Percentiles rank a stretch among this genome's conserved stretches.
These are phyloP conservation scores for Penicillium cosmopolitanum DNA, from an alignment of 495 filamentous ascomycete species.

Conservation along the genomic window DNA sequence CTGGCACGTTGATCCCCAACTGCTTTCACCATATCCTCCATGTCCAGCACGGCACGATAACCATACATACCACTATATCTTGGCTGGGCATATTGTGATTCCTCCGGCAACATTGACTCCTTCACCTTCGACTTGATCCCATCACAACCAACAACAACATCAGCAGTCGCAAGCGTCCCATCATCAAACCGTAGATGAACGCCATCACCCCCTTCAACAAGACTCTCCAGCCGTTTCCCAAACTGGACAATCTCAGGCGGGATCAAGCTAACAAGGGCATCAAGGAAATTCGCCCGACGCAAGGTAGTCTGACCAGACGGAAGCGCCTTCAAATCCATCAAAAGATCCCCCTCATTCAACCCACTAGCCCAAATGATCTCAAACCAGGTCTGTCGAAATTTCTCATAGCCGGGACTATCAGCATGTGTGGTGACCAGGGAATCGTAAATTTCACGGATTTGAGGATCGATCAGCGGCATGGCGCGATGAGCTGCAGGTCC, in stretches of 20 bases:
- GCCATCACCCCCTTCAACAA: constrained; percentile 22
- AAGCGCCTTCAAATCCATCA: constrained; percentile 38
- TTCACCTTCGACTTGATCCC: constrained; percentile 58
- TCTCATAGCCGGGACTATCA: constrained; percentile 33
- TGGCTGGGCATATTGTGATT: constrained; percentile 37
- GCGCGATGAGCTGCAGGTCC: constrained; percentile 61
- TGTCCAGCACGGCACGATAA: constrained; percentile 64
- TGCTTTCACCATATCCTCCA: constrained; percentile 55
- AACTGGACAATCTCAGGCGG: constrained; percentile 46
- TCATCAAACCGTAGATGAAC: constrained; percentile 37
- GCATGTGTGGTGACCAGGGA: constrained; percentile 35
- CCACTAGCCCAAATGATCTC: constrained; percentile 33
- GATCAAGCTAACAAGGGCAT: constrained; percentile 59
- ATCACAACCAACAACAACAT: constrained; percentile 61
- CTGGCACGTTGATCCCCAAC: constrained; percentile 55
- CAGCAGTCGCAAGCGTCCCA: constrained; percentile 32
- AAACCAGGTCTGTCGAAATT: constrained; percentile 30
- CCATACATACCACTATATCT: constrained; percentile 56
- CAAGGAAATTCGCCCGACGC: constrained; percentile 62
- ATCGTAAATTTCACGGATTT: constrained; percentile 38
- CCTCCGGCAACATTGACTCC: constrained; percentile 46
- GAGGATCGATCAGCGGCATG: constrained; percentile 52
- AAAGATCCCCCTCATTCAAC: constrained; percentile 24
- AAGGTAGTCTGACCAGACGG: constrained; percentile 39
- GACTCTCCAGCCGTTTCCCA: constrained; percentile 33